These are phyloP conservation scores for Hirsutella thompsonii DNA, from an alignment of 2,329 filamentous ascomycete genomes.

Conservation along the genomic window DNA sequence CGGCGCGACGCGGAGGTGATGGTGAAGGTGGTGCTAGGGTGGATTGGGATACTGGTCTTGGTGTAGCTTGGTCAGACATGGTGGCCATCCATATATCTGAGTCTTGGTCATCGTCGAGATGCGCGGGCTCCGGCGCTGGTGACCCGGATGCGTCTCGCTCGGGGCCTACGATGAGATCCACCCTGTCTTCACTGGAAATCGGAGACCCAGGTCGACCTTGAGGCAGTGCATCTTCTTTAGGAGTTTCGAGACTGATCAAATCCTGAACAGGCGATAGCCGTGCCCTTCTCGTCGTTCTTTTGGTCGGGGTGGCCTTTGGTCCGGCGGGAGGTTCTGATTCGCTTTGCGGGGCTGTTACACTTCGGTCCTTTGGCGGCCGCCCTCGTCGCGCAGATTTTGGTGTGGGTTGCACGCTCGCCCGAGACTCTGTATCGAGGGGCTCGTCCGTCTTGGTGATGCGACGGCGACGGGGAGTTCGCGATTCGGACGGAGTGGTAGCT, in stretches of 20 bases:
- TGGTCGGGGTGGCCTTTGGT: slow-evolving; percentile 4
- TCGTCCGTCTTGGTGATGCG: slow-evolving; percentile 16
- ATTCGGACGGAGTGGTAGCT: slow-evolving; percentile 28
- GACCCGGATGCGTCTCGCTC: slow-evolving; percentile 2
- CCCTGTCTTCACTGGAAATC: slow-evolving; percentile 12
- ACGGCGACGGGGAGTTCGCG: slow-evolving; percentile 19
- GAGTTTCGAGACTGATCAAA: slow-evolving; percentile 12
- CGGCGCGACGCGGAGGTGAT: background rate
- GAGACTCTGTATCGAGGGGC: slow-evolving; percentile 13
- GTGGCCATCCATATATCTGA: slow-evolving; percentile 35
- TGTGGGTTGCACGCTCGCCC: slow-evolving; percentile 15
- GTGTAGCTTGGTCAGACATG: slow-evolving; percentile 24
- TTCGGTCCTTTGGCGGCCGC: slow-evolving; percentile 15
- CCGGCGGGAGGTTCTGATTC: slow-evolving; percentile 10
- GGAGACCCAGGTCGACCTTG: slow-evolving; percentile 5
- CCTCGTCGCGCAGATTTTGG: slow-evolving; percentile 17
- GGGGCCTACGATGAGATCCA: slow-evolving; percentile 16
- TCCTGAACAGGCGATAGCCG: slow-evolving; percentile 15
- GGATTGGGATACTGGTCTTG: slow-evolving; percentile 12
- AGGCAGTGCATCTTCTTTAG: slow-evolving; percentile 7
- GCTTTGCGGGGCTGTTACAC: slow-evolving; percentile 12
- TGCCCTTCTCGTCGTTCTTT: slow-evolving; percentile 7
- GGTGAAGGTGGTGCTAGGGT: slow-evolving; percentile 5
- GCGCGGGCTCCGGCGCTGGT: slow-evolving; percentile 1
- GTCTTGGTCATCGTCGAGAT: slow-evolving; percentile 12